phyloP scores from a whole-genome alignment of 495 filamentous ascomycete species.

The Pyrenopolyporus hunteri region DNA sequence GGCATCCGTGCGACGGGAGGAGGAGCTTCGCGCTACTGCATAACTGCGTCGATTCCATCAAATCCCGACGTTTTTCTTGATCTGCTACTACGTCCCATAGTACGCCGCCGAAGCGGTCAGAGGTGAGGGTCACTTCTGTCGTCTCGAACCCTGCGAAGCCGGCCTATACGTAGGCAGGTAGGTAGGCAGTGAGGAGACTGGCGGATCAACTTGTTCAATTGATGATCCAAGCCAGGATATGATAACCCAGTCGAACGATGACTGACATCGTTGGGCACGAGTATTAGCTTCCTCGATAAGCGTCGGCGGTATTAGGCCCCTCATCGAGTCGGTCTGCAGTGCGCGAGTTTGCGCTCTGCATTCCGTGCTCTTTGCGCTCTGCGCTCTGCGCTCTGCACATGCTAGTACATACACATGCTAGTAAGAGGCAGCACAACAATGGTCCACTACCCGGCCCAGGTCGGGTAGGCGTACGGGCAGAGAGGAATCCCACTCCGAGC shows the following conservation, averaged over 20 bases:
- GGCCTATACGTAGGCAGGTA: conserved; percentile 14
- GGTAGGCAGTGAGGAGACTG: not conserved
- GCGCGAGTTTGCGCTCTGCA: conserved; percentile 9
- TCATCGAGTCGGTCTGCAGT: conserved; percentile 30
- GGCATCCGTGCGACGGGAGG: conserved; percentile 23
- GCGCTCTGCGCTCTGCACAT: conserved; percentile 24
- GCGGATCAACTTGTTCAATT: conserved; percentile 32
- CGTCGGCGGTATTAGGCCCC: conserved; percentile 20
- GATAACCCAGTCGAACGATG: conserved; percentile 18
- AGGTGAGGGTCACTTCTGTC: conserved; percentile 11
- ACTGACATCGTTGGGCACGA: conserved; percentile 19
- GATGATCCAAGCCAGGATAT: conserved; percentile 20
- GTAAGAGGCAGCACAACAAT: conserved; percentile 21
- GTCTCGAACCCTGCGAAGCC: conserved; percentile 25
- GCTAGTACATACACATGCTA: conserved; percentile 22
- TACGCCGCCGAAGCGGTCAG: conserved; percentile 40
- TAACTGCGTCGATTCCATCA: conserved; percentile 19
- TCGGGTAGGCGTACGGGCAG: conserved; percentile 30
- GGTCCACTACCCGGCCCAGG: conserved; percentile 30
- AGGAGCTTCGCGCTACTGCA: conserved; percentile 27
- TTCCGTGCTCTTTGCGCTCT: not conserved
- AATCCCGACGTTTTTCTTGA: conserved; percentile 11
- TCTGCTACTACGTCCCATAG: conserved; percentile 4
- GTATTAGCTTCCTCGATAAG: conserved; percentile 24
- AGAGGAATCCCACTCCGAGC: conserved; percentile 24